Base-by-base conservation (phyloP, 2,329 filamentous ascomycete species). In the Beauveria rudraprayagi region DNA sequence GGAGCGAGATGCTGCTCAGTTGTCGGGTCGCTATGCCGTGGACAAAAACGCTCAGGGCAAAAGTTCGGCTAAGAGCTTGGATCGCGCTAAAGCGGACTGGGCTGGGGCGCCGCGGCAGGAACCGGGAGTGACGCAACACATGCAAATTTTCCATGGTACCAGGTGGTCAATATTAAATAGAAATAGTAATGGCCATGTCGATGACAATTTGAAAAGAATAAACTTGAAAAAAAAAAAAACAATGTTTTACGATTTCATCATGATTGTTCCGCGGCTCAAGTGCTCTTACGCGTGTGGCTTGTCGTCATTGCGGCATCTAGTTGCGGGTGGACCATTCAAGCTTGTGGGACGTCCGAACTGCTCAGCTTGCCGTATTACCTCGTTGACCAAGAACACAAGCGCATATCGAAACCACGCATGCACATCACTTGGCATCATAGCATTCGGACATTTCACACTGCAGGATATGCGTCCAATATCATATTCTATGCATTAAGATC, bases 1-100 rank as follows among this genome's bases (percentile, higher is more conserved):
- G 66, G 66, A 67, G 67, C 57, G 40, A 55, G 63, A 46, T 60
- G 61, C 65, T 57, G 60, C 56, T 59, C 40, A 56, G 56, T 62
- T 56, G 50, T 41, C 56, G 63, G 62, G 65, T 67, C 70, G 70
- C 48, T 44, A 24, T 64, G 60, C 68, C 66, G 67, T 67, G 66
- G 66, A 72, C 74, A 76, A 76, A 77, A 75, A 73, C 70, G 73
- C 74, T 73, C 73, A 73, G 70, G 75, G 72, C 67, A 72, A 73
- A 77, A 77, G 72, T 71, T 76, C 76, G 76, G 76, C 67, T 77
- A 77, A 76, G 63, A 65, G 64, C 55, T 61, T 59, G 64, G 61
- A 65, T 65, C 62, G 56, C 64, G 61, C 62, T 53, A 65, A 61
- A 58, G 55, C 63, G 54, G 60, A 43, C 55, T 54, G 46, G 24